phyloP scores from a whole-genome alignment of 2,329 filamentous ascomycete genomes.

The Penicillium sp. region DNA sequence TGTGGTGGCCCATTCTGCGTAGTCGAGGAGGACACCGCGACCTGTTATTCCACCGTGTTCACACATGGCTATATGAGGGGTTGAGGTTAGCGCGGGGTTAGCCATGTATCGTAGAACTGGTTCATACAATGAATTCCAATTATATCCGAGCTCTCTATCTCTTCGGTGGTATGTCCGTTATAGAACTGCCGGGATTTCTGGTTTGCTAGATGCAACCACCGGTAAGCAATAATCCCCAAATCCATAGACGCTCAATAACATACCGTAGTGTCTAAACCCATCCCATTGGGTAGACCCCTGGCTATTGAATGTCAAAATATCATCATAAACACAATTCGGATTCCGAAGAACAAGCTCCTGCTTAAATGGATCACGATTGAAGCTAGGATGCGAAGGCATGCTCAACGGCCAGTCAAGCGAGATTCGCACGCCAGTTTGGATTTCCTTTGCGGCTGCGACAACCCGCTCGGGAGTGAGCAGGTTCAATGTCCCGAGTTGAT shows the following conservation, averaged over 20 bases:
- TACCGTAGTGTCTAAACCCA: constrained; percentile 27
- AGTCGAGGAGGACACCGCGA: constrained; percentile 22
- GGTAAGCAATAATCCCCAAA: background rate
- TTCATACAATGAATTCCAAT: constrained; percentile 22
- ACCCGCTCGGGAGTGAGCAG: constrained; percentile 49
- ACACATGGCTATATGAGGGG: constrained; percentile 11
- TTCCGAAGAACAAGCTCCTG: constrained; percentile 20
- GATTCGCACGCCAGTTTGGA: constrained; percentile 32
- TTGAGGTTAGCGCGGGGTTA: background rate
- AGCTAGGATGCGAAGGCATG: constrained; percentile 25
- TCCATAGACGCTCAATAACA: background rate
- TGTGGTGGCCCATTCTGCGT: constrained; percentile 21
- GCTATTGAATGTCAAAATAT: constrained; percentile 24
- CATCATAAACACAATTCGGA: constrained; percentile 23
- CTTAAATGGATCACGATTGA: constrained; percentile 24
- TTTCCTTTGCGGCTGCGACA: constrained; percentile 45
- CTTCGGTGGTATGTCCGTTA: constrained; percentile 23
- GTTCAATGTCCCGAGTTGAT: constrained; percentile 55
- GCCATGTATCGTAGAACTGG: background rate
- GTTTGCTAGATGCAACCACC: constrained; percentile 10
- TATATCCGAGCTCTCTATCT: constrained; percentile 20
- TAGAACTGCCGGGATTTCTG: constrained; percentile 22
- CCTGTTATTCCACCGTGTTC: constrained; percentile 26
- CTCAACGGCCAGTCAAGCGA: constrained; percentile 26
- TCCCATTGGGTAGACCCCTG: constrained; percentile 28